Base-by-base conservation (phyloP, 495 filamentous ascomycete genomes). In the Cercophora sp. region DNA sequence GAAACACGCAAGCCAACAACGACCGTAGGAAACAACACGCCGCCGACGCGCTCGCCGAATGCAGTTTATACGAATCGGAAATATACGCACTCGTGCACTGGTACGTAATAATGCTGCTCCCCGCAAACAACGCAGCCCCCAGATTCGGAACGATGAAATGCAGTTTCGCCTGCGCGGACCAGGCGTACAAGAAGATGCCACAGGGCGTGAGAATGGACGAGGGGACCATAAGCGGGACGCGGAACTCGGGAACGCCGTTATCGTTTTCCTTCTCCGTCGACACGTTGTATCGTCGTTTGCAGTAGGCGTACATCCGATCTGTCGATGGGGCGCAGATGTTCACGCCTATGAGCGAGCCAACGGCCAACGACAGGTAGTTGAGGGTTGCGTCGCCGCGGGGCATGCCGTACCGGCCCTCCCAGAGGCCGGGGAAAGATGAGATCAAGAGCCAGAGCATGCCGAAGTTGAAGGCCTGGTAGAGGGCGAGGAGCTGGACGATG, bases 351-450 rank as follows among this genome's bases (percentile, higher is more conserved):
- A 80, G 48, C 25, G 62, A 65, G 1, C 80, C 81, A 10, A 83
- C 57, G 1, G 76, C 77, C 15, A 77, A 62, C 1, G 76, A 78
- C 0, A 85, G 65, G 55, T 78, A 83, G 3, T 76, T 64, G 1
- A 85, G 65, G 1, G 64, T 68, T 18, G 69, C 57, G 36, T 57
- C 42, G 3, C 68, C 50, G 18, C 56, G 8, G 5, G 56, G 52
- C 55, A 71, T 64, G 23, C 55, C 40, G 48, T 78, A 69, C 20
- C 64, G 54, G 35, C 60, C 60, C 13, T 62, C 54, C 47, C 74
- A 83, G 0, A 81, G 65, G 0, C 60, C 51, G 0, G 78, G 61
- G 52, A 79, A 78, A 10, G 75, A 76, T 0, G 79, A 76, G 49
- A 81, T 70, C 5, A 78, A 65, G 8, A 82, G 54, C 45, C 74